Conservation (phyloP, 2,329 filamentous ascomycete genomes). For the Penicillium sp. region DNA sequence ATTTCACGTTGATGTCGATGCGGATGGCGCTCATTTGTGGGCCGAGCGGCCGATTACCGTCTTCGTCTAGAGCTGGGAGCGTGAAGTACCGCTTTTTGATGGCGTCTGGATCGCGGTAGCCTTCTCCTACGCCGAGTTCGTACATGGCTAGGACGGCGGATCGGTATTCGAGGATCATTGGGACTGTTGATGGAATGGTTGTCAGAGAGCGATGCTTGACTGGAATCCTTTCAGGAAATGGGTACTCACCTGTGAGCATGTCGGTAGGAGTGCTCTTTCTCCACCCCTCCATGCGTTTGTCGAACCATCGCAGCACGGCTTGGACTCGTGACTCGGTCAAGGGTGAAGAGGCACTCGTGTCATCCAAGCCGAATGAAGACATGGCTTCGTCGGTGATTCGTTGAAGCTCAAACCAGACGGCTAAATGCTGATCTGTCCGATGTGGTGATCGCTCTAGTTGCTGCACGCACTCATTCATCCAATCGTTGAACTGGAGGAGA, state of each 20-base stretch:
- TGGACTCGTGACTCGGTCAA: slow-evolving; percentile 44
- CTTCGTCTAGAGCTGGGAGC: slow-evolving; percentile 38
- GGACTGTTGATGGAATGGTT: slow-evolving; percentile 25
- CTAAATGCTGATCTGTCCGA: slow-evolving; percentile 39
- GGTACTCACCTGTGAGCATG: slow-evolving; percentile 37
- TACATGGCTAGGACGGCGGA: slow-evolving; percentile 42
- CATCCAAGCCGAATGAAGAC: slow-evolving; percentile 45
- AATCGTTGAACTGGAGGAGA: slow-evolving; percentile 44
- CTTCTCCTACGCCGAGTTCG: slow-evolving; percentile 43
- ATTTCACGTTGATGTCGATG: slow-evolving; percentile 46
- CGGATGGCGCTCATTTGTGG: slow-evolving; percentile 41
- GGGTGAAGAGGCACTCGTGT: slow-evolving; percentile 40
- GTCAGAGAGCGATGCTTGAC: not conserved
- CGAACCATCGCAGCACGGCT: slow-evolving; percentile 44
- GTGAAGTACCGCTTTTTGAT: slow-evolving; percentile 43
- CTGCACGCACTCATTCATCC: slow-evolving; percentile 43
- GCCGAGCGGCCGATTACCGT: slow-evolving; percentile 18
- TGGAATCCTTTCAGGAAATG: not conserved
- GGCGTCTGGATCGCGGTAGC: slow-evolving; percentile 45
- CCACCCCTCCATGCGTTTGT: slow-evolving; percentile 44
- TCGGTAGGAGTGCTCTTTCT: slow-evolving; percentile 37
- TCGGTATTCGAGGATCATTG: slow-evolving; percentile 41
- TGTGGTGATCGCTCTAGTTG: slow-evolving; percentile 40
- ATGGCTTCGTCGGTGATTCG: slow-evolving; percentile 43
- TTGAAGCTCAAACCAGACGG: slow-evolving; percentile 45